A percentile compares a stretch with the other conserved stretches of the same genome.
Evolutionary conservation across 1,284 basidiomycete species (phyloP).

Genomic region (Violaceomyces palustris): DNA sequence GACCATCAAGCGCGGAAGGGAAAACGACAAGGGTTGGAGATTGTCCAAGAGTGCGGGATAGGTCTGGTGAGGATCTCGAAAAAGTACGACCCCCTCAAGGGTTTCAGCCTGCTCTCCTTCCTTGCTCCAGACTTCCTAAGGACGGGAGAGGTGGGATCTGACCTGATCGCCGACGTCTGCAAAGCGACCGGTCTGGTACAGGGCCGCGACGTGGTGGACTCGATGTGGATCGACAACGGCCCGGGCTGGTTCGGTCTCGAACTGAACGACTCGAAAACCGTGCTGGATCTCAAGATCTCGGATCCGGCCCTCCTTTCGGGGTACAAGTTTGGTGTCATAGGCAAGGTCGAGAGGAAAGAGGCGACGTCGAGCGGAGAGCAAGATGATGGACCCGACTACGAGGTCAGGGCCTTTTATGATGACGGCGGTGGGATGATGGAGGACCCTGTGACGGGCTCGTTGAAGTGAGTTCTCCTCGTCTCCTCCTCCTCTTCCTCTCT

Average conservation of each 20-base stretch:
- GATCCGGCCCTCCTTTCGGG: constrained; percentile 6
- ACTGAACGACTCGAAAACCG: constrained; percentile 15
- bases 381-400: constrained; percentile 10
- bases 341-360: constrained; percentile 8
- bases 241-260: constrained; percentile 37
- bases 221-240: constrained; percentile 40
- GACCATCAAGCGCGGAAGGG: constrained; percentile 5
- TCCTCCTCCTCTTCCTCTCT: too few species aligned
- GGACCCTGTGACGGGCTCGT: constrained; percentile 43
- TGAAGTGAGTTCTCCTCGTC: too few species aligned
- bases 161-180: constrained; percentile 8
- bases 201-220: constrained; percentile 9
- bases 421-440: constrained; percentile 13
- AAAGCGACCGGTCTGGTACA: constrained; percentile 13
- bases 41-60: constrained; percentile 40
- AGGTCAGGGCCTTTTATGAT: constrained; percentile 29
- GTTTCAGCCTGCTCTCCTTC: constrained; percentile 11
- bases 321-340: constrained; percentile 32
- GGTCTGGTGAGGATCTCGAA: constrained; percentile 21
- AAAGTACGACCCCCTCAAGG: background rate
- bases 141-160: constrained; percentile 13
- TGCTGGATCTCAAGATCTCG: constrained; percentile 22
- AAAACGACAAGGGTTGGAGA: background rate
- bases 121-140: constrained; percentile 24
- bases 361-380: constrained; percentile 1